Evolutionary conservation across 257 asterid species (phyloP), one percentile per base, ranked within the genome.

Genomic region (Eustoma russellianum): DNA sequence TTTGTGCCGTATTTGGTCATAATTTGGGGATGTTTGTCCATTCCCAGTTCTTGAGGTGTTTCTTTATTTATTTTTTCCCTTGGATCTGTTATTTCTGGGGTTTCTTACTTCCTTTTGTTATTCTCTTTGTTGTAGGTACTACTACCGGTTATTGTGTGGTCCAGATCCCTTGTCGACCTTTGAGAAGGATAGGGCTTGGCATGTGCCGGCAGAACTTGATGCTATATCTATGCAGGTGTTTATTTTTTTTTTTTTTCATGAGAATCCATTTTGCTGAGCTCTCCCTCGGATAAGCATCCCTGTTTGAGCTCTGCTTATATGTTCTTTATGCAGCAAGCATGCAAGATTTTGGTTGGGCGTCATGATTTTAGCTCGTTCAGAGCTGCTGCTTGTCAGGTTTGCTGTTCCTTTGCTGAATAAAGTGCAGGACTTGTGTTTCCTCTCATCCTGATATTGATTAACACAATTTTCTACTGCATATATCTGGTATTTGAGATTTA

Each of bases 351-450:
- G 62, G 66, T 74, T 59, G 98, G 98, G 48, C 59, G 48, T 46
- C 98, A 91, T 63, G 98, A 91, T 74, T 91, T 91, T 77, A 82
- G 95, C 68, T 87, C 98, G 47, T 87, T 91, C 76, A 75, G 97
- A 73, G 96, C 86, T 56, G 79, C 94, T 69, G 89, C 73, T 15
- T 91, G 98, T 70, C 95, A 91, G 95, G 96, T 87, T 65, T 60
- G 65, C 71, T 9, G 45, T 56, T 16, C 38, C 13, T 40, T 28
- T 7, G 5, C 43, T 38, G 43, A 38, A 38, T 38, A 38, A 24
- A 2, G 30, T 24, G 30, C 30, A 24, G 3, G 30, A 4, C 30
- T 24, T 24, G 30, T 24, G 30, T 24, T 24, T 24, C 30, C 30
- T 24, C 3, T 24, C 3, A 24, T 24, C 1, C 3, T 24, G 30